Evolutionary conservation across 768 basidiomycete species (phyloP).

Genomic region (Gyrodon lividus): DNA sequence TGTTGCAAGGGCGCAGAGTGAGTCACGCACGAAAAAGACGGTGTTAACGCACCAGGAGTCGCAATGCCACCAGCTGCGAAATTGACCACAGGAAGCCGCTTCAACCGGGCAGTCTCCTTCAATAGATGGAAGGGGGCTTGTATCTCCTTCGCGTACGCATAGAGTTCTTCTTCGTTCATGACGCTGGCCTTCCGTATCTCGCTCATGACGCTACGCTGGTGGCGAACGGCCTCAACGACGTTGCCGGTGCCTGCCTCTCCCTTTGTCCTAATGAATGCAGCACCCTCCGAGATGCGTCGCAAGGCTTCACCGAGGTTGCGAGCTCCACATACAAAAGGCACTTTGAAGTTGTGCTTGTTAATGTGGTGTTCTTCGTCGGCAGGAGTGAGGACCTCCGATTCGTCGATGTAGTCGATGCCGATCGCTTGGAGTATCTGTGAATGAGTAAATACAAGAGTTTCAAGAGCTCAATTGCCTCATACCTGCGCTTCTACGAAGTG

Average conservation of each 20-base stretch:
- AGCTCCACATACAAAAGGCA: constrained; percentile 95
- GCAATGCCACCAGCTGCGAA: constrained; percentile 96
- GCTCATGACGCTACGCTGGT: constrained; percentile 77
- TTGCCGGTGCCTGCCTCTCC: constrained; percentile 90
- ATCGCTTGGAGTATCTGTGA: constrained; percentile 85
- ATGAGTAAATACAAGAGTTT: not conserved
- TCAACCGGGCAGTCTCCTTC: constrained; percentile 92
- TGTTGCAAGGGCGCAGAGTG: constrained; percentile 21
- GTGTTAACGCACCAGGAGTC: constrained; percentile 67
- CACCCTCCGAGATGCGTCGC: constrained; percentile 94
- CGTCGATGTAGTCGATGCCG: constrained; percentile 96
- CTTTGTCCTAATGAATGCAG: constrained; percentile 98
- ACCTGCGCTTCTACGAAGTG: constrained; percentile 98
- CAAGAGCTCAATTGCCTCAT: constrained; percentile 6
- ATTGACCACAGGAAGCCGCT: constrained; percentile 92
- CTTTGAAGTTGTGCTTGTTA: constrained; percentile 93
- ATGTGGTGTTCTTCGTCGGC: constrained; percentile 97
- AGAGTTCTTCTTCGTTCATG: constrained; percentile 95
- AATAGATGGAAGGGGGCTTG: constrained; percentile 93
- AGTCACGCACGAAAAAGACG: not conserved
- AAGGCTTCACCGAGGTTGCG: constrained; percentile 95
- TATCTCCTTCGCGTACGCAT: constrained; percentile 88
- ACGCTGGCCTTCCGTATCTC: constrained; percentile 84
- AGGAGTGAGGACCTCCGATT: constrained; percentile 91
- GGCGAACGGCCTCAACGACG: constrained; percentile 91